Evolutionary conservation across 108 stramenopile species (phyloP), one percentile per base, ranked within the genome.

Genomic region (Cyclostephanos tholiformis): DNA sequence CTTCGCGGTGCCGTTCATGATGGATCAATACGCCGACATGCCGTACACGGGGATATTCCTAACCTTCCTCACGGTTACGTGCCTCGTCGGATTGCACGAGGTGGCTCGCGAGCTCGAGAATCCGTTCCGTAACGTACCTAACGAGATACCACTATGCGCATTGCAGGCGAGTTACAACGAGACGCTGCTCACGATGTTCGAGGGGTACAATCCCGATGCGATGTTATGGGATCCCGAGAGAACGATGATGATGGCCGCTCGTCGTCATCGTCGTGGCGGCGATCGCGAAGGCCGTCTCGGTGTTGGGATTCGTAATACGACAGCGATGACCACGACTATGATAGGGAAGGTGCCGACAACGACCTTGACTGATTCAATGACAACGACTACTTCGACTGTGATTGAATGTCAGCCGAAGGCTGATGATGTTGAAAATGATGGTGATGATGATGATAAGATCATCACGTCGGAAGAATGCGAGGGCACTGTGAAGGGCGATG

Each of bases 81-180:
- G 88, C 62, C 53, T 92, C 17, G 59, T 65, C 4, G 91, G 88
- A 2, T 65, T 90, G 67, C 85, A 92, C 67, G 91, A 90, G 57
- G 89, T 92, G 27, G 88, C 89, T 0, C 65, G 88, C 2, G 91
- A 92, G 49, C 74, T 92, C 50, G 89, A 90, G 63, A 90, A 89
- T 76, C 91, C 91, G 0, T 92, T 90, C 71, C 76, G 87, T 2
- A 90, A 90, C 76, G 84, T 89, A 13, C 91, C 91, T 35, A 92
- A 92, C 67, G 89, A 92, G 56, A 58, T 92, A 61, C 89, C 91
- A 30, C 35, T 92, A 11, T 80, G 82, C n/a, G 89, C 86, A 1
- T 41, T 92, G 3, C 72, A 74, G 51, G 91, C 91, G 13, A 71
- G 80, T 72, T 92, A 73, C 81, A 76, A 76, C 64, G 80, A 81